Percentiles rank a stretch among this genome's conserved stretches.
phyloP scores from a whole-genome alignment of 2,329 filamentous ascomycete species.

The Aspergillus nomiae region DNA sequence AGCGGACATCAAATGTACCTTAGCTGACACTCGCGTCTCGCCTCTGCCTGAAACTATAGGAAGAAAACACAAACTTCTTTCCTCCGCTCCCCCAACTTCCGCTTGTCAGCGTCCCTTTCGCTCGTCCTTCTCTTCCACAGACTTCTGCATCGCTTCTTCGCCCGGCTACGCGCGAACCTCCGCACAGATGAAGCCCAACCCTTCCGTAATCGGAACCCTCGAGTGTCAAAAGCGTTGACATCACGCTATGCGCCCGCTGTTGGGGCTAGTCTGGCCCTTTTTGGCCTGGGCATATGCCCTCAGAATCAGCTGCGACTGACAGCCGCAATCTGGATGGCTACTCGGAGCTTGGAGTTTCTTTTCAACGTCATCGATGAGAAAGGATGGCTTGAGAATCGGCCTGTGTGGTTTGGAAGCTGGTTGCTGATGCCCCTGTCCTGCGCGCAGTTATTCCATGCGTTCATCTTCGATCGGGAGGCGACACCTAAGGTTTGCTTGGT shows the following conservation, averaged over 20 bases:
- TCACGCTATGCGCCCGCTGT: constrained; percentile 83
- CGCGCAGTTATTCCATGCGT: constrained; percentile 75
- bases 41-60: constrained; percentile 23
- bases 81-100: constrained; percentile 65
- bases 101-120: constrained; percentile 80
- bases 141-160: constrained; percentile 86
- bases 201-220: constrained; percentile 81
- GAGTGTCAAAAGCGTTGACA: constrained; percentile 72
- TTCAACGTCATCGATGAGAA: constrained; percentile 83
- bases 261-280: constrained; percentile 84
- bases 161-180: constrained; percentile 74
- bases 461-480: constrained; percentile 75
- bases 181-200: constrained; percentile 77
- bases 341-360: constrained; percentile 78
- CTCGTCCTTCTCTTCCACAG: constrained; percentile 86
- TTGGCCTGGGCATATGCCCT: constrained; percentile 77
- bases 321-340: constrained; percentile 78
- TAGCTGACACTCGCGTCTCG: neutral
- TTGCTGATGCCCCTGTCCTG: constrained; percentile 74
- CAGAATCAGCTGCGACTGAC: constrained; percentile 72
- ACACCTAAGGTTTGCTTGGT: constrained; percentile 59
- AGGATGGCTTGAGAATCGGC: constrained; percentile 67
- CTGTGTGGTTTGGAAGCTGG: constrained; percentile 86
- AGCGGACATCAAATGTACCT: neutral
- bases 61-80: constrained; percentile 42